phyloP scores from a whole-genome alignment of 345 rosid species.

The Noccaea caerulescens region DNA sequence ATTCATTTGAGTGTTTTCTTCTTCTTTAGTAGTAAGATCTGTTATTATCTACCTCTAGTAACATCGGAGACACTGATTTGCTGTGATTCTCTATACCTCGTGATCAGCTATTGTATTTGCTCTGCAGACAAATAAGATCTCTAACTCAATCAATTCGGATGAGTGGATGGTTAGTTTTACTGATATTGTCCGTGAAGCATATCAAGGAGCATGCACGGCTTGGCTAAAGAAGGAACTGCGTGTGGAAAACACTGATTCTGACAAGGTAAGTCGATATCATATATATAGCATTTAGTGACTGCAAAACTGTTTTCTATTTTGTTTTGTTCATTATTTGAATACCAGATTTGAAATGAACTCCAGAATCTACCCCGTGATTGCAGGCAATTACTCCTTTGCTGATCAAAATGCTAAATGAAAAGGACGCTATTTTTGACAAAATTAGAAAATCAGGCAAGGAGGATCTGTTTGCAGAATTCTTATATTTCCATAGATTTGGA shows the following conservation, averaged over 20 bases:
- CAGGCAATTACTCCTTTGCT: slow-evolving; percentile 66
- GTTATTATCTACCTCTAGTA: not conserved
- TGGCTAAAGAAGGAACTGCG: slow-evolving; percentile 70
- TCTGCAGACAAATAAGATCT: slow-evolving; percentile 62
- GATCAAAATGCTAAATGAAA: slow-evolving; percentile 66
- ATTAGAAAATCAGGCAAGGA: slow-evolving; percentile 81
- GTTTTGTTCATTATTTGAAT: slow-evolving; percentile 1
- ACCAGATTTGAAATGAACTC: slow-evolving; percentile 26
- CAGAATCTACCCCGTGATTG: slow-evolving; percentile 15
- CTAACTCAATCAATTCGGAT: slow-evolving; percentile 45
- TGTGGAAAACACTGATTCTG: slow-evolving; percentile 49
- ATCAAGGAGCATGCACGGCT: slow-evolving; percentile 56
- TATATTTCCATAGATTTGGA: slow-evolving; percentile 66
- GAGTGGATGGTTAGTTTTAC: slow-evolving; percentile 58
- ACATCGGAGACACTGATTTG: not conserved
- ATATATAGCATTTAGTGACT: slow-evolving; percentile 6
- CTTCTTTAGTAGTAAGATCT: not conserved
- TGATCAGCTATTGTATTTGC: slow-evolving; percentile 27
- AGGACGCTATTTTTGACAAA: slow-evolving; percentile 56
- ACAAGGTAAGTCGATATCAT: slow-evolving; percentile 49
- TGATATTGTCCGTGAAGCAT: slow-evolving; percentile 55
- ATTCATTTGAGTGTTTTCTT: not conserved
- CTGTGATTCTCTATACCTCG: slow-evolving; percentile 17
- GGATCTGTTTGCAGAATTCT: slow-evolving; percentile 77
- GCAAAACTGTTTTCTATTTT: not conserved